Base-by-base conservation (phyloP, 495 filamentous ascomycete genomes). In the Lasiosphaeriaceae sp. region DNA sequence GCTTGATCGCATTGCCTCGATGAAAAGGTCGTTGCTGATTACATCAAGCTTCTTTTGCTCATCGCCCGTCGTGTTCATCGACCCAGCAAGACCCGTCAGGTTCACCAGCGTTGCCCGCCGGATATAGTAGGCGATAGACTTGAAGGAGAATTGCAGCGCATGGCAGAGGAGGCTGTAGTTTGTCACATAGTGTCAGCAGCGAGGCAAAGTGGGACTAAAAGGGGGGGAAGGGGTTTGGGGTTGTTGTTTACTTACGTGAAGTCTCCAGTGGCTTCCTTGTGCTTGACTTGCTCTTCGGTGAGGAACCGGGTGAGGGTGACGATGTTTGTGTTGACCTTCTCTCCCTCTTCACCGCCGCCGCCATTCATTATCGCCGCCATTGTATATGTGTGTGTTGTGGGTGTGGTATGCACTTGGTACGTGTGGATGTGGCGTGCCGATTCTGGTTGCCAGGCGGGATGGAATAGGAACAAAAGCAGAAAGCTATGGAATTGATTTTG, bases 21-120 rank as follows among this genome's bases (percentile, higher is more conserved):
- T 87, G 78, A 98, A 97, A 60, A 98, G 80, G 65, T 98, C 94
- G 74, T 98, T 97, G 69, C 92, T 90, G 68, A 98, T 97, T 34
- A 98, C 94, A 71, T 98, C 94, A 37, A 98, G 89, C 76, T 97
- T 98, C 85, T 98, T 97, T 71, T 98, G 94, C 70, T 97, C 95
- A 73, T 98, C 94, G 41, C 94, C 94, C 3, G 94, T 97, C 22
- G 82, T 89, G 76, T 98, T 98, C 58, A 92, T 89, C 58, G 92
- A 95, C 29, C 94, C 94, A 35, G 94, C 94, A 22, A 98, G 86
- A 46, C 94, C 94, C 35, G 90, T 92, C 43, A 98, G 83, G 78
- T 97, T 96, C 73, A 97, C 96, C 48, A 98, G 79, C n/a, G 91
- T 93, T 24, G 94, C 92, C 71, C 94, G 86, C 65, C 94, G 91